Percentiles rank a stretch among this genome's conserved stretches.
Evolutionary conservation across 2,329 filamentous ascomycete species (phyloP).

Genomic region (Diaporthe nobilis): DNA sequence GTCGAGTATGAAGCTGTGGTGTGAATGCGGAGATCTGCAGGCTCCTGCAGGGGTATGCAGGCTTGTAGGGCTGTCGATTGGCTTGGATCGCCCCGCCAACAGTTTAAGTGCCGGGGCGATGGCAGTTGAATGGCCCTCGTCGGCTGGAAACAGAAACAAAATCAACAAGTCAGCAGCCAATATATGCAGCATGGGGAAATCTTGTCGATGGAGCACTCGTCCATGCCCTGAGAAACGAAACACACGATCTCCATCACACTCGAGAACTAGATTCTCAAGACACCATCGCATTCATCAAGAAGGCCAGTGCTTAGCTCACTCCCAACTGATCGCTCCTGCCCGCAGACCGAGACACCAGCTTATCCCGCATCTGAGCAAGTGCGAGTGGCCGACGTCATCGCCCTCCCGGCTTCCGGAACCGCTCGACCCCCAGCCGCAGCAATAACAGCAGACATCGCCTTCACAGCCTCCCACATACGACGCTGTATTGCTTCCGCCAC

Average conservation of each 20-base stretch:
- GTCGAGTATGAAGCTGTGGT: not conserved
- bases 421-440: slow-evolving; percentile 8
- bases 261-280: not conserved
- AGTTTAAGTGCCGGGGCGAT: slow-evolving; percentile 22
- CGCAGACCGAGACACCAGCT: not conserved
- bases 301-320: not conserved
- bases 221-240: not conserved
- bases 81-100: slow-evolving; percentile 36
- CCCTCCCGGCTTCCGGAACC: slow-evolving; percentile 8
- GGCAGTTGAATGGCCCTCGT: slow-evolving; percentile 9
- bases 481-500: not conserved
- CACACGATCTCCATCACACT: not conserved
- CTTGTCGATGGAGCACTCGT: not conserved
- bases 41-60: slow-evolving; percentile 21
- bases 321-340: slow-evolving; percentile 10
- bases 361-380: slow-evolving; percentile 17
- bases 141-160: slow-evolving; percentile 28
- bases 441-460: slow-evolving; percentile 16
- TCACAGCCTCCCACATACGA: slow-evolving; percentile 8
- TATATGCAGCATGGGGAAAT: not conserved
- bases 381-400: slow-evolving; percentile 19
- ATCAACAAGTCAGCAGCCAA: slow-evolving; percentile 18
- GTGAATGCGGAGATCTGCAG: slow-evolving; percentile 8
- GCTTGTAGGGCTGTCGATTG: slow-evolving; percentile 31
- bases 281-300: not conserved